phyloP scores from a whole-genome alignment of 1,139 yeast genomes.

The Suhomyces bolitotheri region DNA sequence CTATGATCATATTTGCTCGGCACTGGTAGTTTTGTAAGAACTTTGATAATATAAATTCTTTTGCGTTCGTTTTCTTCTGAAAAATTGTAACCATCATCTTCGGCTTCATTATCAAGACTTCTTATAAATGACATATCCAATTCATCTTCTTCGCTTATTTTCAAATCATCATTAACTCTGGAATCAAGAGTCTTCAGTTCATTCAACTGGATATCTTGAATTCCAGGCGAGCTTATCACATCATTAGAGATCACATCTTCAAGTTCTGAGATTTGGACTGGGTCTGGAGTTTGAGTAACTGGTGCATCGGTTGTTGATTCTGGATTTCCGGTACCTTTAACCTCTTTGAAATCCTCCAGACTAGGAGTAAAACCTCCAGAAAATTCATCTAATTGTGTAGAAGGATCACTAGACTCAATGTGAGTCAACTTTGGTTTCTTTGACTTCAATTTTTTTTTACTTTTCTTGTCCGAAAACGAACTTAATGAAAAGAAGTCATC shows the following conservation, averaged over 20 bases:
- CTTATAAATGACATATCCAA: slow-evolving; percentile 9
- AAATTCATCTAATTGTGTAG: neutral
- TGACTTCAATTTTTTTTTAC: slow-evolving; percentile 22
- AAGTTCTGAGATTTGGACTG: no score
- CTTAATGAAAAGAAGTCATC: slow-evolving; percentile 21
- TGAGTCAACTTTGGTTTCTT: slow-evolving; percentile 16
- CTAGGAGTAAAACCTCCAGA: neutral
- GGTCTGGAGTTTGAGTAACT: no score
- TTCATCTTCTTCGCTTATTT: slow-evolving; percentile 5
- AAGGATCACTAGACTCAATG: neutral
- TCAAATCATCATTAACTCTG: slow-evolving; percentile 4
- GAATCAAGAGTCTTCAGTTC: no score
- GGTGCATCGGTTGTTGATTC: neutral
- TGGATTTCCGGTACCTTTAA: neutral
- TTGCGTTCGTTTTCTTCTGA: slow-evolving; percentile 29
- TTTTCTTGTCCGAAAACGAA: slow-evolving; percentile 14
- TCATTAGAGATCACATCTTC: no score
- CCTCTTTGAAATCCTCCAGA: neutral
- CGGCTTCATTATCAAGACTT: slow-evolving; percentile 4
- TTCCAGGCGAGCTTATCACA: neutral
- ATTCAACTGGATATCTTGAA: no score
- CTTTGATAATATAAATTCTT: slow-evolving; percentile 33
- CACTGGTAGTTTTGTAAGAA: slow-evolving; percentile 31
- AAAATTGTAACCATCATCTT: slow-evolving; percentile 21
- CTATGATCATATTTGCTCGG: slow-evolving; percentile 15